Evolutionary conservation across 2,329 filamentous ascomycete species (phyloP), one percentile per base, ranked within the genome.

Genomic region (Chrysoporthe puriensis): DNA sequence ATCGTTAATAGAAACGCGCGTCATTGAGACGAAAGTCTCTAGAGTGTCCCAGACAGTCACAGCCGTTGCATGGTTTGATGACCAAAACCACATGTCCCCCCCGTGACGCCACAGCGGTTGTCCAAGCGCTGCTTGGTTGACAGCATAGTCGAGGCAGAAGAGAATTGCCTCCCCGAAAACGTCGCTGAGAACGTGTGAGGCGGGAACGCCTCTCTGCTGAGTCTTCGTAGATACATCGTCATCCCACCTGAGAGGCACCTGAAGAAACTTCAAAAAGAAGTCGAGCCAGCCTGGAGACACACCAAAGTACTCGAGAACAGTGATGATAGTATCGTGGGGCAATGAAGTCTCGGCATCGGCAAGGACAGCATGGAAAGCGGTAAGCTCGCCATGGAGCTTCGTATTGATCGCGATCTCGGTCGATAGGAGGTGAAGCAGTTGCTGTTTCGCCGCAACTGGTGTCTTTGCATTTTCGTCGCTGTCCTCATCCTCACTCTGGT

Each of bases 21-120:
- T 87, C 1, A 86, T 76, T 0, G 76, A 73, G 1, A 82, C 78
- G 70, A 91, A 92, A 1, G 81, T 76, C 1, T 81, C 79, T 70
- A 91, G 82, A 0, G 85, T 80, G 21, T 82, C 73, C 90, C 89
- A 92, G 0, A 86, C 88, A 56, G 82, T 80, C 32, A 83, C 80
- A n/a, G 84, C 85, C 2, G 78, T 80, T 3, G 78, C 70, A 60
- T 88, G 83, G 6, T 86, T 80, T 71, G 81, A 72, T 2, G 80
- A 81, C 88, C 88, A 91, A 73, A 90, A 88, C 88, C 88, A 91
- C 63, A 90, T 81, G 70, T 91, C 88, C 70, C 90, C 89, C 63
- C 90, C 84, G 48, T 90, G 79, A 14, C 89, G 85, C 74, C 88
- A 88, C 13, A 91, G 76, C n/a, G 82, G 79, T 1, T 79, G 77